Evolutionary conservation across 2,329 filamentous ascomycete genomes (phyloP), one percentile per base, ranked within the genome.

Genomic region (Phialophora tarda): DNA sequence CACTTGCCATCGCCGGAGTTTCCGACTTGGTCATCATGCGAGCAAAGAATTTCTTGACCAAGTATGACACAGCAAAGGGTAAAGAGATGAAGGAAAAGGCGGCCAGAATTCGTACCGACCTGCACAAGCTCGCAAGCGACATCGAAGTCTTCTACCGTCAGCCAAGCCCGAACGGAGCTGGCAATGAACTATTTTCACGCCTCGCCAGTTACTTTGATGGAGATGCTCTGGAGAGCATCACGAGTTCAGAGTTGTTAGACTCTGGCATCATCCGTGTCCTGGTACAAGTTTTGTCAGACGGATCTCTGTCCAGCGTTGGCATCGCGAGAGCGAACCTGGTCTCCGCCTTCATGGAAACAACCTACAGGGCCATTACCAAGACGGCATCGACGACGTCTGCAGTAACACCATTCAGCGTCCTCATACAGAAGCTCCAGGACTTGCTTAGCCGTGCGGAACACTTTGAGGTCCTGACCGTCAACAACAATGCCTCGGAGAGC

Each of bases 401-500:
- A 2, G 85, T 88, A 0, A 97, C 94, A 0, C 89, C 93, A 0
- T 97, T 98, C 77, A 95, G 93, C 74, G 87, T 96, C 60, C 84
- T 99, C 77, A 89, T 97, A 48, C 91, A 93, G 77, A 99, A 99
- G 78, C 83, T 99, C 34, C 95, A 99, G 79, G 95, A 99, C 80
- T 82, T 99, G 65, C 86, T 99, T 64, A 99, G 95, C 82, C 89
- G 95, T 72, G 96, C 94, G 38, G 95, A 99, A 81, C 93, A 98
- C 82, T 99, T 98, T 74, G 95, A 99, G 76, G 94, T 99, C 53
- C 87, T 97, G 68, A 99, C 95, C 7, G 93, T 98, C 63, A 92
- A 96, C 77, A 91, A 96, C 69, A 96, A 96, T 73, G 89, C 91
- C 4, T 91, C 94, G 72, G 94, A 97, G 76, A 92, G 90, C 62